Base-by-base conservation (phyloP, 2,329 filamentous ascomycete species). In the Verticillium dahliae region DNA sequence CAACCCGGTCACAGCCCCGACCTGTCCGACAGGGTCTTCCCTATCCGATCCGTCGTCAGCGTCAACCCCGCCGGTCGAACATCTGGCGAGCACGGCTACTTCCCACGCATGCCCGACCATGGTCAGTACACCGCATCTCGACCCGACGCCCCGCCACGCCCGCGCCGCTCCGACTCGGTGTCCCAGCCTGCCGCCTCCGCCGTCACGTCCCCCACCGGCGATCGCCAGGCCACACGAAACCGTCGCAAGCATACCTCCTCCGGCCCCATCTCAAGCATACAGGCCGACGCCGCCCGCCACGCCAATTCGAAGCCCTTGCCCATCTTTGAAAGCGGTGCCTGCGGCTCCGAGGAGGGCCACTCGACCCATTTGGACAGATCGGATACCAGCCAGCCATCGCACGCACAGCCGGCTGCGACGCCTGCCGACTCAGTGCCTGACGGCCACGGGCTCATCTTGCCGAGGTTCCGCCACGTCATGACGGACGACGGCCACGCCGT, bases 401-500 rank as follows among this genome's bases (percentile, higher is more conserved):
- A 14, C 5, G 37, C 45, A 58, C 58, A 18, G 39, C 45, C n/a
- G 52, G 52, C 6, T 9, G 9, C 22, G 18, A 35, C 38, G 6
- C 59, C 56, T 7, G 58, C 55, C 35, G 63, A 64, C 9, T 11
- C 14, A 2, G 58, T 37, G 9, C 34, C 4, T 14, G 63, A 65
- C 6, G 38, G 38, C 22, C 39, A 50, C 41, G 41, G 18, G 9
- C 11, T 90, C 33, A 71, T 92, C 1, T 91, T 90, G 1, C 81
- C 86, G 31, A 87, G 92, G 2, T 96, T 96, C 75, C 90, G 88
- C 67, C 91, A 97, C 70, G 80, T 90, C 4, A 78, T 89, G 33
- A 92, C 90, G 0, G 86, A 90, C 2, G 89, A 87, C 15, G 92
- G 92, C 0, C 91, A 97, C 75, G 86, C 89, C 33, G 84, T 96